Evolutionary conservation across 805 yeast species (phyloP).

Genomic region (Barnettozyma wickerhamii): DNA sequence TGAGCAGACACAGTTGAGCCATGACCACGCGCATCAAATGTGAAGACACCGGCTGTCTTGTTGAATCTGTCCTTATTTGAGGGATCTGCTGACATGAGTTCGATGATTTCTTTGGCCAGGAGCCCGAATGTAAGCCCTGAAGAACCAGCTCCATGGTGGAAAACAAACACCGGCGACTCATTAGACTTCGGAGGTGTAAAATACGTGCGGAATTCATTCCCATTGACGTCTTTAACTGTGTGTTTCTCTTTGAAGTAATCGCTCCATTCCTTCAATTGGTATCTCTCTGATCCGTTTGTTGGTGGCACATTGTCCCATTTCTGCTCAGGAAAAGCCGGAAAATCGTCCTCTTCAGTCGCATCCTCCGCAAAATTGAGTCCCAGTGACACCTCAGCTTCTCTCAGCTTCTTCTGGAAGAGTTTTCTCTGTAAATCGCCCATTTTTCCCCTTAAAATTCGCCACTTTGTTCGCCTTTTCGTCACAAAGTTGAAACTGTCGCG

Average conservation of each 20-base stretch:
- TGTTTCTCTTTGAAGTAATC: slow-evolving; percentile 32
- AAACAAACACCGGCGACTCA: slow-evolving; percentile 55
- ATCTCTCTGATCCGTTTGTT: background rate
- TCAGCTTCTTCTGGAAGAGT: slow-evolving; percentile 12
- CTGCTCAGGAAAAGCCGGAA: background rate
- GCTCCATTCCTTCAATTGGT: slow-evolving; percentile 23
- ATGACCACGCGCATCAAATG: slow-evolving; percentile 85
- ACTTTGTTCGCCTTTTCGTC: background rate
- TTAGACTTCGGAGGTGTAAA: slow-evolving; percentile 45
- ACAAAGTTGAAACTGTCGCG: background rate
- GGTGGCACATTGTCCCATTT: background rate
- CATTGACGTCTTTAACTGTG: slow-evolving; percentile 14
- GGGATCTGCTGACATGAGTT: slow-evolving; percentile 18
- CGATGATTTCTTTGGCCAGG: slow-evolving; percentile 35
- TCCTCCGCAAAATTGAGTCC: slow-evolving; percentile 8
- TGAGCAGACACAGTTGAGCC: slow-evolving; percentile 43
- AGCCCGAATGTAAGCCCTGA: slow-evolving; percentile 72
- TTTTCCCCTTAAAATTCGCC: background rate
- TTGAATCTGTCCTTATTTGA: slow-evolving; percentile 21
- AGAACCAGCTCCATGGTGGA: slow-evolving; percentile 97
- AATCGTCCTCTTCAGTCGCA: background rate
- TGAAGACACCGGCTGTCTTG: slow-evolving; percentile 55
- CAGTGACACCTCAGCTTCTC: slow-evolving; percentile 7
- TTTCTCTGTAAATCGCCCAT: slow-evolving; percentile 15
- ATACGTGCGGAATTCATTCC: slow-evolving; percentile 47